A percentile compares a stretch with the other conserved stretches of the same genome.
phyloP scores from a whole-genome alignment of 768 basidiomycete genomes.

The Multifurca ochricompacta region DNA sequence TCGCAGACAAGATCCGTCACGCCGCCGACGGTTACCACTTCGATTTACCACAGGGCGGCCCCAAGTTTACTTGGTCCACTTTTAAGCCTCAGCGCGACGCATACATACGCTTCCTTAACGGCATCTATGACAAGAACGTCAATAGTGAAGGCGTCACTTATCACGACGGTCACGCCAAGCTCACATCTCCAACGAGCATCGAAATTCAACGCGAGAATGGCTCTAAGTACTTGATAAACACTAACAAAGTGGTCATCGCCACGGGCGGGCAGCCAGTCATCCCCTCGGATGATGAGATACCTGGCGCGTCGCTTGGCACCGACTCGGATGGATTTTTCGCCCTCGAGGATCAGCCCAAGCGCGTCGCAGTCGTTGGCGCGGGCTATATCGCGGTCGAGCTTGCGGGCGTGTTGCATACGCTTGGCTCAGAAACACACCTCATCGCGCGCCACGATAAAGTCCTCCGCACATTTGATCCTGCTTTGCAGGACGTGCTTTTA shows the following conservation, averaged over 20 bases:
- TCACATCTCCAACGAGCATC: constrained; percentile 61
- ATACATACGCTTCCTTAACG: constrained; percentile 84
- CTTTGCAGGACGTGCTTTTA: constrained; percentile 74
- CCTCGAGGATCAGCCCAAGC: constrained; percentile 81
- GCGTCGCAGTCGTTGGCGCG: constrained; percentile 91
- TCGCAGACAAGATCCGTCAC: constrained; percentile 75
- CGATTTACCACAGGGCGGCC: constrained; percentile 31
- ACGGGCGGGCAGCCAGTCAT: constrained; percentile 80
- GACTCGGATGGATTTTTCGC: constrained; percentile 96
- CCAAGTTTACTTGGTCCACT: constrained; percentile 79
- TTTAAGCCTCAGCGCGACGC: constrained; percentile 95
- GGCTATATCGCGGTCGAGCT: constrained; percentile 98
- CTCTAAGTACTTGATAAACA: constrained; percentile 58
- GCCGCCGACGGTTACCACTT: constrained; percentile 71
- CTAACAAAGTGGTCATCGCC: constrained; percentile 75
- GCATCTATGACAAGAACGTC: constrained; percentile 87
- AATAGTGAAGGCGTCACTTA: constrained; percentile 82
- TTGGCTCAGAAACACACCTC: constrained; percentile 88
- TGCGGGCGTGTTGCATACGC: constrained; percentile 85
- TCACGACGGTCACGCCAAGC: constrained; percentile 68
- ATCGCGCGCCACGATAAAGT: constrained; percentile 87
- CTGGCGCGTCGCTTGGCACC: constrained; percentile 87
- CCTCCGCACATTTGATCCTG: constrained; percentile 86
- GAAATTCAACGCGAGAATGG: constrained; percentile 68
- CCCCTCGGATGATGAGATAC: constrained; percentile 72